Percentiles rank a stretch among this genome's conserved stretches.
phyloP scores from a whole-genome alignment of 2,329 filamentous ascomycete genomes.

The Didymella arachidicola region DNA sequence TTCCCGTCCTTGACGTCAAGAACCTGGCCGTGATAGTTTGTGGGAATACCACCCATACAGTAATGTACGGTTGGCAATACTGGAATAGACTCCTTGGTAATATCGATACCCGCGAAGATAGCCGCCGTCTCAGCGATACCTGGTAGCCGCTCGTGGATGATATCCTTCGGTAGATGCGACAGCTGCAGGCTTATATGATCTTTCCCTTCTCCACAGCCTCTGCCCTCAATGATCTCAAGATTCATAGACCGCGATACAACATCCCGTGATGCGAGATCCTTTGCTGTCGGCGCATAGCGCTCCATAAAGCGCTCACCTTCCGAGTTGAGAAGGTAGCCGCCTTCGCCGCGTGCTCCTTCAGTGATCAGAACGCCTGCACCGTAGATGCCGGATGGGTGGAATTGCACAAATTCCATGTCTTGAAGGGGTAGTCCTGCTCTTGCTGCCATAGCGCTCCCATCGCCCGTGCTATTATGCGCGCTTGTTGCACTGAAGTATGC shows the following conservation, averaged over 20 bases:
- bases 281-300: conserved; percentile 60
- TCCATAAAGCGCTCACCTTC: conserved; percentile 62
- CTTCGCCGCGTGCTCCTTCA: conserved; percentile 60
- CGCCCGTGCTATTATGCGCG: conserved; percentile 60
- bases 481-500: conserved; percentile 61
- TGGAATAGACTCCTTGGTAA: conserved; percentile 59
- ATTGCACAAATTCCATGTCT: conserved; percentile 62
- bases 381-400: conserved; percentile 61
- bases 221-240: conserved; percentile 58
- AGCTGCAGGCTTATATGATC: conserved; percentile 60
- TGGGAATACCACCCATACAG: conserved; percentile 61
- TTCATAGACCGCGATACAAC: conserved; percentile 60
- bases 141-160: conserved; percentile 58
- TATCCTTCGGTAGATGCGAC: conserved; percentile 56
- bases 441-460: conserved; percentile 60
- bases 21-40: conserved; percentile 59
- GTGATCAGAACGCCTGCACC: conserved; percentile 60
- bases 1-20: conserved; percentile 50
- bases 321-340: conserved; percentile 59
- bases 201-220: conserved; percentile 56
- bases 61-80: conserved; percentile 62
- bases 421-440: conserved; percentile 59
- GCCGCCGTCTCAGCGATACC: conserved; percentile 61
- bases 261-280: conserved; percentile 59
- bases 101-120: conserved; percentile 60